A percentile compares a stretch with the other conserved stretches of the same genome.
Evolutionary conservation across 2,329 filamentous ascomycete species (phyloP).

Genomic region (Aspergillus viridinutans): DNA sequence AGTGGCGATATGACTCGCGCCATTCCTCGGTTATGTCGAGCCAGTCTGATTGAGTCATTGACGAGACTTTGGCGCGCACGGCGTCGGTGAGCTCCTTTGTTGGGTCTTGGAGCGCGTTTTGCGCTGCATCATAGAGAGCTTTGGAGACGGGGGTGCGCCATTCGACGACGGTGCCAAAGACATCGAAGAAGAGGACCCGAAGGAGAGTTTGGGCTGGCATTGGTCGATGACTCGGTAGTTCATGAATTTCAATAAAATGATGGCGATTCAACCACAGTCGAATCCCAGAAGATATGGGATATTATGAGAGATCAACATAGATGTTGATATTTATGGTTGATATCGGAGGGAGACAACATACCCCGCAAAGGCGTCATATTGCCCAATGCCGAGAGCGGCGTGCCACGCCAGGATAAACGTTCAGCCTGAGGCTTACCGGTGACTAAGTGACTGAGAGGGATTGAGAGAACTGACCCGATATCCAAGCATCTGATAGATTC

Average conservation of each 20-base stretch:
- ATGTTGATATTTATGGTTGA: not conserved
- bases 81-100: conserved; percentile 43
- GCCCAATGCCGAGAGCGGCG: not conserved
- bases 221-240: not conserved
- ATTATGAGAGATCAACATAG: conserved; percentile 18
- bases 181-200: conserved; percentile 31
- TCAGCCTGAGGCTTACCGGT: not conserved
- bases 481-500: not conserved
- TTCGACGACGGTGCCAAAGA: conserved; percentile 63
- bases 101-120: conserved; percentile 46
- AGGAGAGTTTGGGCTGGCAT: conserved; percentile 8
- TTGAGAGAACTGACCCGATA: not conserved
- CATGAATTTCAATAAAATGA: no score
- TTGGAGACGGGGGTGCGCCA: conserved; percentile 66
- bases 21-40: conserved; percentile 64
- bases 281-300: not conserved
- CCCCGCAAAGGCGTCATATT: not conserved
- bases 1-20: conserved; percentile 60
- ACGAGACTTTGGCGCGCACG: conserved; percentile 46
- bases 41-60: conserved; percentile 58
- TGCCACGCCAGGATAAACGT: not conserved
- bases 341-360: not conserved
- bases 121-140: conserved; percentile 52
- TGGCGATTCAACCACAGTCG: not conserved
- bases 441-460: not conserved